Evolutionary conservation across 139 green algal species (phyloP).

Genomic region (Protoeuglena noctilucae): DNA sequence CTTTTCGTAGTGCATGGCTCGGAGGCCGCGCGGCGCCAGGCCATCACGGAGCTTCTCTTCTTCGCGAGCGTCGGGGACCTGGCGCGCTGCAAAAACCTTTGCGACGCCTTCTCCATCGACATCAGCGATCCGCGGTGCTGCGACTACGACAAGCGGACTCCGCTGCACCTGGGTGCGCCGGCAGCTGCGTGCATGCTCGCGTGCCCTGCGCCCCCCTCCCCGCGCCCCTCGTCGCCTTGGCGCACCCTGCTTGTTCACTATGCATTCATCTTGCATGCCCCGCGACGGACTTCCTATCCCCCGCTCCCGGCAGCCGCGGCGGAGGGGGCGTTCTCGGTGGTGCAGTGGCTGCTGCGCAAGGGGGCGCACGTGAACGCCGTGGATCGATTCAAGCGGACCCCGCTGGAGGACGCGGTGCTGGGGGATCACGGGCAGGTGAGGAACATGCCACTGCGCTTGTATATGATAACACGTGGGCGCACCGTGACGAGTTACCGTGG

Average conservation of each 20-base stretch:
- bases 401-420: constrained; percentile 23
- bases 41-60: constrained; percentile 78
- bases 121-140: constrained; percentile 46
- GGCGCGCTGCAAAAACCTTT: constrained; percentile 39
- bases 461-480: too few relatives aligned
- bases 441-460: too few relatives aligned
- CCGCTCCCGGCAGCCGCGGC: too few relatives aligned
- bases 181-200: too few relatives aligned
- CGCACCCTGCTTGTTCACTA: neutral
- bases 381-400: constrained; percentile 61
- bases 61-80: constrained; percentile 67
- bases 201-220: neutral
- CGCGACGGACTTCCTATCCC: too few relatives aligned
- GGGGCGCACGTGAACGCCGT: constrained; percentile 42
- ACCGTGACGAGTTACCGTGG: too few relatives aligned
- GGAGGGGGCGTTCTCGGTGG: constrained; percentile 57
- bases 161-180: constrained; percentile 26
- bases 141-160: constrained; percentile 75
- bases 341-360: constrained; percentile 63
- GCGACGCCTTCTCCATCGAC: constrained; percentile 22
- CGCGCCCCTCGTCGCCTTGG: neutral
- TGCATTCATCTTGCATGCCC: constrained; percentile 60
- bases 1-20: neutral
- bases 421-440: constrained; percentile 17
- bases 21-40: constrained; percentile 50